Conservation (phyloP, 2,329 filamentous ascomycete species). For the Colletotrichum sidae region DNA sequence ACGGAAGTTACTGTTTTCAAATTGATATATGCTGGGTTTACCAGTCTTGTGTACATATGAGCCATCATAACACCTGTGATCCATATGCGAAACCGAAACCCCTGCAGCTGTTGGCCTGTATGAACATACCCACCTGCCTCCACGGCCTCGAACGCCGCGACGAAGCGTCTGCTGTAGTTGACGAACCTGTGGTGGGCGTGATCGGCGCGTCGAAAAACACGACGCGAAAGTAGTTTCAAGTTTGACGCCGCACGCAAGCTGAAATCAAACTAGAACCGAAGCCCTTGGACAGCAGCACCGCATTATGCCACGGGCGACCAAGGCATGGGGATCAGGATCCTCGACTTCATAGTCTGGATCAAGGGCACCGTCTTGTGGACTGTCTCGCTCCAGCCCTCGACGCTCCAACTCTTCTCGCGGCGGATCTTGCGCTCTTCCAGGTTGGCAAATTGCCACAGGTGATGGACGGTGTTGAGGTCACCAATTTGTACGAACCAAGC, state of each 20-base stretch:
- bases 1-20: conserved; percentile 27
- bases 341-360: conserved; percentile 96
- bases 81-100: background rate
- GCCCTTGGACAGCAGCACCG: background rate
- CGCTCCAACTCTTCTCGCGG: conserved; percentile 93
- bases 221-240: conserved; percentile 1
- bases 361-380: conserved; percentile 98
- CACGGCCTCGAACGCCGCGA: background rate
- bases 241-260: background rate
- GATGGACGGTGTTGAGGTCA: conserved; percentile 96
- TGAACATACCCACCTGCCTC: no score
- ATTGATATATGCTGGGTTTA: conserved; percentile 34
- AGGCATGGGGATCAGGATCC: conserved; percentile 92
- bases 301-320: conserved; percentile 90
- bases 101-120: background rate
- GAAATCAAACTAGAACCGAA: background rate
- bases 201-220: conserved; percentile 4
- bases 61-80: conserved; percentile 1
- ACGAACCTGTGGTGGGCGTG: background rate
- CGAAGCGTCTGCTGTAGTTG: background rate
- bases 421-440: conserved; percentile 91
- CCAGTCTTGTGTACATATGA: conserved; percentile 31
- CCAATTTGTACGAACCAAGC: conserved; percentile 99
- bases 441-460: conserved; percentile 98
- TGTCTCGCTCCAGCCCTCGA: conserved; percentile 96